phyloP scores from a whole-genome alignment of 768 basidiomycete species.

The Podaxis sp. region DNA sequence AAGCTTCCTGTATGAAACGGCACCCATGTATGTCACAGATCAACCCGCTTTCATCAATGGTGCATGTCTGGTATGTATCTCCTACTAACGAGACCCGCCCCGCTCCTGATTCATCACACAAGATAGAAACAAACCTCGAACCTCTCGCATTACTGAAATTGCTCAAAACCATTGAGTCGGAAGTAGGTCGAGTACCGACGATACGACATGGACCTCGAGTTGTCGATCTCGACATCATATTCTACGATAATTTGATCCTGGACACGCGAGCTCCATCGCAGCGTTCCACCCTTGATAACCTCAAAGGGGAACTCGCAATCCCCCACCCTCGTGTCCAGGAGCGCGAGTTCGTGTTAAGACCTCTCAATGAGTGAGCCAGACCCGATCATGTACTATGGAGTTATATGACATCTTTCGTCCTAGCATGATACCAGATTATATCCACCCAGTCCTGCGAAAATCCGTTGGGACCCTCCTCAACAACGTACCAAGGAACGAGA shows the following conservation, averaged over 20 bases:
- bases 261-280: constrained; percentile 51
- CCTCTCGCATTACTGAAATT: constrained; percentile 59
- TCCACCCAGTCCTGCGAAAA: constrained; percentile 60
- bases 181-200: constrained; percentile 77
- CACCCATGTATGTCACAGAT: constrained; percentile 94
- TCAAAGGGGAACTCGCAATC: constrained; percentile 70
- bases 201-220: constrained; percentile 86
- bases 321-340: constrained; percentile 84
- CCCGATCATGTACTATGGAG: not conserved
- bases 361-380: constrained; percentile 76
- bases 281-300: constrained; percentile 45
- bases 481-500: constrained; percentile 32
- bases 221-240: constrained; percentile 85
- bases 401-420: not conserved
- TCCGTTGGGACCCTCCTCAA: constrained; percentile 47
- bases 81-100: not conserved
- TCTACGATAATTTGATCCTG: constrained; percentile 63
- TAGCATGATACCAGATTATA: constrained; percentile 78
- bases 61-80: constrained; percentile 73
- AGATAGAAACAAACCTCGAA: constrained; percentile 76
- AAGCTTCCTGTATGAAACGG: constrained; percentile 90
- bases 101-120: not conserved
- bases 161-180: constrained; percentile 71
- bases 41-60: constrained; percentile 90
- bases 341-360: constrained; percentile 90